A percentile compares a stretch with the other conserved stretches of the same genome.
Conservation (phyloP, 768 basidiomycete genomes). For the Pulveroboletus frians region DNA sequence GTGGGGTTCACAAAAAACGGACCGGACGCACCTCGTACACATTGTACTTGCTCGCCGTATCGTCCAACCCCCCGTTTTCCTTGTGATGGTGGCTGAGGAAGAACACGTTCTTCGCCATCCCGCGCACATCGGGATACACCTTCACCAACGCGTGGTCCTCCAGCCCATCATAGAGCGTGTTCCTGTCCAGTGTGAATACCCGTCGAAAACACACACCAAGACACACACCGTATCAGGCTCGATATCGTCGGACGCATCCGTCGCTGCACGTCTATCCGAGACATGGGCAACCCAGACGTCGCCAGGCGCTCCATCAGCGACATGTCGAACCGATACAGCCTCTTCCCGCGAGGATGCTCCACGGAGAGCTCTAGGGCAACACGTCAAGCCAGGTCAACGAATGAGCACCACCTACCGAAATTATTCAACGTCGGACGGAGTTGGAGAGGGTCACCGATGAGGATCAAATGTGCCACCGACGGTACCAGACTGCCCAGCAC, state of each 20-base stretch:
- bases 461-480: conserved; percentile 66
- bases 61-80: conserved; percentile 56
- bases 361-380: conserved; percentile 53
- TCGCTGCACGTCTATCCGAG: conserved; percentile 64
- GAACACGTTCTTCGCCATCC: conserved; percentile 59
- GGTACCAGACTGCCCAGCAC: conserved; percentile 59
- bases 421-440: conserved; percentile 64
- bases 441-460: conserved; percentile 78
- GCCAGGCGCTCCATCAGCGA: conserved; percentile 75
- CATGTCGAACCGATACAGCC: conserved; percentile 62
- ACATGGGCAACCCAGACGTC: conserved; percentile 54
- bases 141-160: conserved; percentile 52
- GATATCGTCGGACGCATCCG: conserved; percentile 73
- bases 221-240: conserved; percentile 33
- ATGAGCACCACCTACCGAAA: no score
- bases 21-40: conserved; percentile 57
- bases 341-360: conserved; percentile 53
- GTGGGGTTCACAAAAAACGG: not conserved
- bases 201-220: no score
- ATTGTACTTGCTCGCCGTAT: conserved; percentile 65
- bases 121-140: conserved; percentile 51
- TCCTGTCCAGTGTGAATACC: no score
- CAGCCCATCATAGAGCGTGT: conserved; percentile 56
- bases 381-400: no score
- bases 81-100: conserved; percentile 59